phyloP scores from a whole-genome alignment of 2,329 filamentous ascomycete species.

The Cercospora sp. region DNA sequence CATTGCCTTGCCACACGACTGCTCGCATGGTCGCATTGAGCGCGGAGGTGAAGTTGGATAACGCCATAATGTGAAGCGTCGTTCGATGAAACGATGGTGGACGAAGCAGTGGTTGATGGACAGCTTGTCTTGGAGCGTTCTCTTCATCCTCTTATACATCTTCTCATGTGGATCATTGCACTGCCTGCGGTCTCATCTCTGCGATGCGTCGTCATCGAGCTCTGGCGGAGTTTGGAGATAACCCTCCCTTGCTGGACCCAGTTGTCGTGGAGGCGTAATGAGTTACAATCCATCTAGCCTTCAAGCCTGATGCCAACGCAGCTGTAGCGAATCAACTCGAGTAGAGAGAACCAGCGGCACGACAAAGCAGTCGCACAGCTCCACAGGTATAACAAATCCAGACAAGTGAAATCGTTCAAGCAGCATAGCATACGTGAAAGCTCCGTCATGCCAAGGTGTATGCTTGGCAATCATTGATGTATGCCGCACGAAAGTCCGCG shows the following conservation, averaged over 20 bases:
- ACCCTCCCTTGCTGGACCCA: neutral
- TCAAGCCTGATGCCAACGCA: neutral
- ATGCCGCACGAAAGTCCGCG: neutral
- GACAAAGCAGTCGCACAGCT: neutral
- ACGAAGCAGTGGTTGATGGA: neutral
- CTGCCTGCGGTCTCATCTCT: neutral
- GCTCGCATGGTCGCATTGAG: neutral
- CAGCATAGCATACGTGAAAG: neutral
- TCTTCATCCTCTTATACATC: neutral
- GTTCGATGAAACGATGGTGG: neutral
- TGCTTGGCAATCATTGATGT: neutral
- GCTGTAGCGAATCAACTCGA: neutral
- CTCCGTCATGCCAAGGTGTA: neutral
- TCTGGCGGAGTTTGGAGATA: neutral
- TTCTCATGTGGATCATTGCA: neutral
- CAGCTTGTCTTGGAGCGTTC: neutral
- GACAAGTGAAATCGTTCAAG: neutral
- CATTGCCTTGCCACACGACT: neutral
- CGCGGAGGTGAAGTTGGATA: neutral
- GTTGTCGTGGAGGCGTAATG: neutral
- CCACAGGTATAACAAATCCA: neutral
- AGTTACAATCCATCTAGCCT: neutral
- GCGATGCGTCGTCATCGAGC: neutral
- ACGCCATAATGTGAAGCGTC: neutral
- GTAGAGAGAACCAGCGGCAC: neutral